Base-by-base conservation (phyloP, 495 filamentous ascomycete species). In the Penicillium longicatenatum region DNA sequence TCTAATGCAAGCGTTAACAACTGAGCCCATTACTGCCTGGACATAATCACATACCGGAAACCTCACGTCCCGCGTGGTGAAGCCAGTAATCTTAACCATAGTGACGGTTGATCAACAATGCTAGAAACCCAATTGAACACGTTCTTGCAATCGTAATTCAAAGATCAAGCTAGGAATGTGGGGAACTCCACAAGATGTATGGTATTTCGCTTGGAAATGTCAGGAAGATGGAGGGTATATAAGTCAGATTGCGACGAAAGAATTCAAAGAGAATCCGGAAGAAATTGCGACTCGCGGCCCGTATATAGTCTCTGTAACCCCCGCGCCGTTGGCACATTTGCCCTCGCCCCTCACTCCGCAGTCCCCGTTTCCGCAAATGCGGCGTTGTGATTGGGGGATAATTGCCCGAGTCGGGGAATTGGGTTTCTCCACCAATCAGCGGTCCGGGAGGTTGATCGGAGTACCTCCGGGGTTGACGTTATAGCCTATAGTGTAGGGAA, bases 81-180 rank as follows among this genome's bases (percentile, higher is more conserved):
- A 90, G 55, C 85, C 82, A 52, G 89, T 93, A 73, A 97, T 93
- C 31, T 87, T 93, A 63, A 95, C 86, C 80, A 82, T 86, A 64
- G 54, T 75, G 65, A 50, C 24, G 11, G 17, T 43, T 10, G 1
- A 31, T 45, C 4, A 29, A 31, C 14, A 48, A 57, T 37, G 22
- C n/a, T 35, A 12, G 17, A 19, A 39, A 46, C n/a, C 52, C 60
- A 62, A 62, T 59, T 55, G 55, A 17, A 48, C 45, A 48, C 45
- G 45, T 48, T 26, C 45, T 48, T 30, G 42, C 21, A 30, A 45
- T 11, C 14, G 16, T 8, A 54, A 46, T 54, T 26, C 26, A 4
- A n/a, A 14, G 26, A 37, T n/a, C 6, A 37, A 35, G 30, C 33
- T 19, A 12, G 4, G 26, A 16, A 46, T 26, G 21, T 9, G 16